A percentile compares a stretch with the other conserved stretches of the same genome.
These are phyloP conservation scores for Harringtonia aguacate DNA, from an alignment of 2,329 filamentous ascomycete species.

Conservation along the genomic window DNA sequence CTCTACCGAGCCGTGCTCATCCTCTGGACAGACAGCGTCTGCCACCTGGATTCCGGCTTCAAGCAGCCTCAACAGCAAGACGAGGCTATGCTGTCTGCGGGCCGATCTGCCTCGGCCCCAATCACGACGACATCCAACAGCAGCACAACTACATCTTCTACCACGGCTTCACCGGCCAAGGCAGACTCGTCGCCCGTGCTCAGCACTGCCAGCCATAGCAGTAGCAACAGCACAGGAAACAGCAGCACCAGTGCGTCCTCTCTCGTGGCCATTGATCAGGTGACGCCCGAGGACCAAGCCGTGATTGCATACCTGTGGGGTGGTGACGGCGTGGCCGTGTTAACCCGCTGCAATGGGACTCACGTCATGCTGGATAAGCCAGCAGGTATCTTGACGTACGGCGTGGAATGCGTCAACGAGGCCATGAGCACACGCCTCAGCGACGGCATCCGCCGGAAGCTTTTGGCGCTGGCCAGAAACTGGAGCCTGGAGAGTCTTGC, in stretches of 20 bases:
- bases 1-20: constrained; percentile 57
- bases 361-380: constrained; percentile 26
- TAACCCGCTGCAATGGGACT: constrained; percentile 22
- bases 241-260: constrained; percentile 7
- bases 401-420: constrained; percentile 26
- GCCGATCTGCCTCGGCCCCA: too few relatives aligned
- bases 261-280: constrained; percentile 26
- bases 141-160: neutral
- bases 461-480: constrained; percentile 24
- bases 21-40: constrained; percentile 51
- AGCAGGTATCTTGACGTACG: constrained; percentile 27
- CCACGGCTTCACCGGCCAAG: neutral
- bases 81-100: too few relatives aligned
- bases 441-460: constrained; percentile 34
- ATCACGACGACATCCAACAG: neutral
- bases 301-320: constrained; percentile 28
- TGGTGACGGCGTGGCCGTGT: constrained; percentile 23
- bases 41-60: constrained; percentile 31
- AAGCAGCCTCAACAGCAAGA: constrained; percentile 13
- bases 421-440: constrained; percentile 30
- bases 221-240: constrained; percentile 3
- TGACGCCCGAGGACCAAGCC: constrained; percentile 25
- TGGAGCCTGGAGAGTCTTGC: constrained; percentile 20
- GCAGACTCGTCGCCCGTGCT: neutral
- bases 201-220: constrained; percentile 3